Conservation (phyloP, 495 filamentous ascomycete genomes). For the Tricharina praecox region DNA sequence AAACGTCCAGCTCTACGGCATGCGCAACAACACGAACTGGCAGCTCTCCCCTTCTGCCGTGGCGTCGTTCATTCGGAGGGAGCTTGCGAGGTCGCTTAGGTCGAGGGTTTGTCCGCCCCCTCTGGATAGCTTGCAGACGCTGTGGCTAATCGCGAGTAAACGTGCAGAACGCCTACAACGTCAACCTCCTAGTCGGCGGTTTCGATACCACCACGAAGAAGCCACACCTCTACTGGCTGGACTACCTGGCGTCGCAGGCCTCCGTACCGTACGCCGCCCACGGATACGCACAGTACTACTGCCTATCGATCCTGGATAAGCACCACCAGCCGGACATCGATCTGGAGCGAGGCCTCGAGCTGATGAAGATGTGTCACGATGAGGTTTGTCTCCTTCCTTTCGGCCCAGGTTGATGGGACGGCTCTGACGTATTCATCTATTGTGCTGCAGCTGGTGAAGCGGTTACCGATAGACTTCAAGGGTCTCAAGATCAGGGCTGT, state of each 20-base stretch:
- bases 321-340: slow-evolving; percentile 89
- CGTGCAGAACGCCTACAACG: slow-evolving; percentile 64
- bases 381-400: slow-evolving; percentile 38
- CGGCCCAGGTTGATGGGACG: too few species aligned
- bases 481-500: slow-evolving; percentile 83
- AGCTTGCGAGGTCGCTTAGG: slow-evolving; percentile 75
- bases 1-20: slow-evolving; percentile 92
- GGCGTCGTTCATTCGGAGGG: slow-evolving; percentile 77
- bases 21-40: slow-evolving; percentile 78
- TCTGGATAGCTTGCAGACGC: too few species aligned
- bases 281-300: slow-evolving; percentile 84
- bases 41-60: slow-evolving; percentile 67
- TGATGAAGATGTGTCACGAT: slow-evolving; percentile 84
- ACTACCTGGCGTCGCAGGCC: slow-evolving; percentile 82
- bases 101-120: slow-evolving; percentile 38
- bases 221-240: slow-evolving; percentile 88
- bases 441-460: slow-evolving; percentile 42
- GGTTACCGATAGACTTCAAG: slow-evolving; percentile 97
- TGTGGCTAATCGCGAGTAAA: too few species aligned
- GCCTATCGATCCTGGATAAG: slow-evolving; percentile 83
- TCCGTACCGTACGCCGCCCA: slow-evolving; percentile 88
- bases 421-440: slow-evolving; percentile 9
- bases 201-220: slow-evolving; percentile 73
- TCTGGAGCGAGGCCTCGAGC: slow-evolving; percentile 63
- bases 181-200: slow-evolving; percentile 87